These are phyloP conservation scores for Sapria himalayana DNA, from an alignment of 345 rosid genomes.

Conservation along the genomic window DNA sequence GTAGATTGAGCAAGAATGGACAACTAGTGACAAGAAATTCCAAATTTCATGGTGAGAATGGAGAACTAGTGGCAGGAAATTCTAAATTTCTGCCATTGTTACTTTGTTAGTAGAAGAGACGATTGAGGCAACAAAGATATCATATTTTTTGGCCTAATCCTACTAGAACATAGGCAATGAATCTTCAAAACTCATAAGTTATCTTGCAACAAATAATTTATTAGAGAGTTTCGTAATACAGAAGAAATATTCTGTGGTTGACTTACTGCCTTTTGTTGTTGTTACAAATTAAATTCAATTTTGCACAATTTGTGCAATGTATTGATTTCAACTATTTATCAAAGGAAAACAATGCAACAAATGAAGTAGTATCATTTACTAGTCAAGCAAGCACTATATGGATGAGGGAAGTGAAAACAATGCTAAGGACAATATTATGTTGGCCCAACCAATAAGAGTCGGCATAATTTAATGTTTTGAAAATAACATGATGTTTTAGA, in stretches of 20 bases:
- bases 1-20: neutral
- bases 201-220: neutral
- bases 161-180: neutral
- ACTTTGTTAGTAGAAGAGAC: neutral
- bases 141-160: neutral
- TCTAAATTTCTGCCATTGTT: neutral
- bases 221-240: neutral
- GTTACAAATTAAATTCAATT: neutral
- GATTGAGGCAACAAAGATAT: constrained; percentile 1
- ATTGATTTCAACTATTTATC: too few relatives aligned
- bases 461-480: too few relatives aligned
- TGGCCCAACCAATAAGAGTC: too few relatives aligned
- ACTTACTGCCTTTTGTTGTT: constrained; percentile 1
- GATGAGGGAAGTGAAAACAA: too few relatives aligned
- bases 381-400: too few relatives aligned
- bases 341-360: too few relatives aligned
- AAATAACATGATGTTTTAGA: too few relatives aligned
- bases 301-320: neutral
- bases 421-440: too few relatives aligned
- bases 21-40: neutral
- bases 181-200: neutral
- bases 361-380: too few relatives aligned
- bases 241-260: neutral
- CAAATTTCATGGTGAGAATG: neutral
- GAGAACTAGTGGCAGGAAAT: neutral